Evolutionary conservation across 257 asterid species (phyloP).

Genomic region (Prunella vulgaris): DNA sequence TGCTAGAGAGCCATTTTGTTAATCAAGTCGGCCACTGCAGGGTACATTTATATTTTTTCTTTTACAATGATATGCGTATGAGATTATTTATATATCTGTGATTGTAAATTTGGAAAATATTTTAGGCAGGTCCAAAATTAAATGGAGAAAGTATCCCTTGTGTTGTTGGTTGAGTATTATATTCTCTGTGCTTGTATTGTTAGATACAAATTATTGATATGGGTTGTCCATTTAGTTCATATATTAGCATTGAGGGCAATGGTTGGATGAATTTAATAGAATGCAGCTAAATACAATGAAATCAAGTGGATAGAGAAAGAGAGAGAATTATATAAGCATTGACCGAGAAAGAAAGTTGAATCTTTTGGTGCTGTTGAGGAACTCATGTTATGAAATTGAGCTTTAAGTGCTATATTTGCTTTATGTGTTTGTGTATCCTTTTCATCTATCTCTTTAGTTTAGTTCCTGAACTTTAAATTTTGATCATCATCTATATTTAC

Average conservation of each 20-base stretch:
- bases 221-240: neutral
- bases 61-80: neutral
- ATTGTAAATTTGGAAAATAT: neutral
- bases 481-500: neutral
- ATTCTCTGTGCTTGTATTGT: neutral
- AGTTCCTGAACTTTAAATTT: neutral
- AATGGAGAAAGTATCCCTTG: neutral
- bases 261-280: neutral
- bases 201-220: neutral
- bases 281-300: neutral
- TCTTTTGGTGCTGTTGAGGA: slow-evolving; percentile 5
- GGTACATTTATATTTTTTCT: slow-evolving; percentile 28
- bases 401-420: neutral
- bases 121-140: neutral
- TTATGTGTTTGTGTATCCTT: neutral
- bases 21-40: slow-evolving; percentile 50
- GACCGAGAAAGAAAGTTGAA: neutral
- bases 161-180: neutral
- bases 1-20: slow-evolving; percentile 38
- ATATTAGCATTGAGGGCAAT: neutral
- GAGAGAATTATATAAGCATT: neutral
- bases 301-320: neutral
- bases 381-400: neutral
- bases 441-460: neutral
- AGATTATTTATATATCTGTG: neutral